phyloP scores from a whole-genome alignment of 305 asterid genomes.

The Fraxinus greggii region DNA sequence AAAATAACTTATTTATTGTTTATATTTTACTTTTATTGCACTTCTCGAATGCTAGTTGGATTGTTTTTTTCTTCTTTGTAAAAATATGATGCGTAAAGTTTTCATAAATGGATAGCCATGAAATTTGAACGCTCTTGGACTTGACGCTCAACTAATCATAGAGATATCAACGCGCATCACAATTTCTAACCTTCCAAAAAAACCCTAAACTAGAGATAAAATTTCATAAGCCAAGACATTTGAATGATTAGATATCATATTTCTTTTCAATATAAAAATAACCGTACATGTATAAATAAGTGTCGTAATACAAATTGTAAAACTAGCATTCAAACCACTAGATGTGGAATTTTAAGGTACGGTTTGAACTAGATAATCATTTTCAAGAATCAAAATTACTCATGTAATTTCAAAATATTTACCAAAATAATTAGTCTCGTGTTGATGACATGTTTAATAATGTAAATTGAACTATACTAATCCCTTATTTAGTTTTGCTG shows the following conservation, averaged over 20 bases:
- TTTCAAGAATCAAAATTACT: constrained; percentile 27
- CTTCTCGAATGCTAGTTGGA: background rate
- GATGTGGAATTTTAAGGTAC: constrained; percentile 8
- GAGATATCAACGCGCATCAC: background rate
- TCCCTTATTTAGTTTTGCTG: background rate
- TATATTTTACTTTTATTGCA: background rate
- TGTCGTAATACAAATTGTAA: background rate
- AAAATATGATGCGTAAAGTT: background rate
- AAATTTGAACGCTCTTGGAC: background rate
- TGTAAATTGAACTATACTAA: background rate
- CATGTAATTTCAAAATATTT: constrained; percentile 16
- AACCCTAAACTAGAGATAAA: background rate
- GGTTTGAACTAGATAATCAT: constrained; percentile 32
- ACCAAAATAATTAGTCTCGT: background rate
- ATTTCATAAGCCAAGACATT: background rate
- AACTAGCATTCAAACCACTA: background rate
- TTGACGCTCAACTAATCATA: background rate
- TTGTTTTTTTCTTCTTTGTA: background rate
- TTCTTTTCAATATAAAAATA: background rate
- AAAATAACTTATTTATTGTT: background rate
- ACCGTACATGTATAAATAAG: no score
- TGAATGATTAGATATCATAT: background rate
- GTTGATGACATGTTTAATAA: background rate
- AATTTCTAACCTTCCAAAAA: background rate
- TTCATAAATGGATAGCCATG: background rate